Evolutionary conservation across 2,329 filamentous ascomycete species (phyloP).

Genomic region (Xylariales sp.): DNA sequence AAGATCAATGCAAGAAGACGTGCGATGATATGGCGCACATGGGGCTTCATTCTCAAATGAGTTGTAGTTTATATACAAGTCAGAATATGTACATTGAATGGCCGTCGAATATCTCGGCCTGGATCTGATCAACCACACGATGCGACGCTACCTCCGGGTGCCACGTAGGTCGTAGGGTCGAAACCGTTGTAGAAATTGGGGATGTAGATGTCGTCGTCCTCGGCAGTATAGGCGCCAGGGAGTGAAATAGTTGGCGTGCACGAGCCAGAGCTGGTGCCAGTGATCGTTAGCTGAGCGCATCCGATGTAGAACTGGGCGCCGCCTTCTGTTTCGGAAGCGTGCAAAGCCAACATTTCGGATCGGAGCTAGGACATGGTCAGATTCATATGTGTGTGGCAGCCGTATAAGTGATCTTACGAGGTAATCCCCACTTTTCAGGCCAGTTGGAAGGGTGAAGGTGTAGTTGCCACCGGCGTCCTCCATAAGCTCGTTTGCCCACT

Average conservation of each 20-base stretch:
- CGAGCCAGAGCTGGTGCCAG: conserved; percentile 20
- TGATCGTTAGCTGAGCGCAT: conserved; percentile 27
- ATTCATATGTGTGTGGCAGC: neutral
- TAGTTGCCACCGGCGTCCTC: conserved; percentile 16
- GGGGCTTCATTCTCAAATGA: no score
- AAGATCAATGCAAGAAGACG: no score
- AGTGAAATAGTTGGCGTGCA: conserved; percentile 27
- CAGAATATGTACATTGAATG: no score
- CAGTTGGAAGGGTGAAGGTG: conserved; percentile 22
- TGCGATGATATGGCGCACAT: no score
- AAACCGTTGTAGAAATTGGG: conserved; percentile 29
- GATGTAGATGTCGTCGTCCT: conserved; percentile 25
- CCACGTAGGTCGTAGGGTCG: conserved; percentile 25
- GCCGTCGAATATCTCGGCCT: no score
- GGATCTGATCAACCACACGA: conserved; percentile 11
- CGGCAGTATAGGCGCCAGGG: conserved; percentile 25
- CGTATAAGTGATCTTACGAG: conserved; percentile 17
- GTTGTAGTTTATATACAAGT: no score
- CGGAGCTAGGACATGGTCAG: conserved; percentile 21
- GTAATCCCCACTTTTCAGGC: conserved; percentile 27
- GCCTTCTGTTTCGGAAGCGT: conserved; percentile 22
- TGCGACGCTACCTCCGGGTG: conserved; percentile 20
- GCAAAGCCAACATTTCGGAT: conserved; percentile 30
- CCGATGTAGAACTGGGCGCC: conserved; percentile 31
- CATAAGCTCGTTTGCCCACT: conserved; percentile 24